These are phyloP conservation scores for Diaporthe ilicicola DNA, from an alignment of 2,329 filamentous ascomycete genomes.

Conservation along the genomic window DNA sequence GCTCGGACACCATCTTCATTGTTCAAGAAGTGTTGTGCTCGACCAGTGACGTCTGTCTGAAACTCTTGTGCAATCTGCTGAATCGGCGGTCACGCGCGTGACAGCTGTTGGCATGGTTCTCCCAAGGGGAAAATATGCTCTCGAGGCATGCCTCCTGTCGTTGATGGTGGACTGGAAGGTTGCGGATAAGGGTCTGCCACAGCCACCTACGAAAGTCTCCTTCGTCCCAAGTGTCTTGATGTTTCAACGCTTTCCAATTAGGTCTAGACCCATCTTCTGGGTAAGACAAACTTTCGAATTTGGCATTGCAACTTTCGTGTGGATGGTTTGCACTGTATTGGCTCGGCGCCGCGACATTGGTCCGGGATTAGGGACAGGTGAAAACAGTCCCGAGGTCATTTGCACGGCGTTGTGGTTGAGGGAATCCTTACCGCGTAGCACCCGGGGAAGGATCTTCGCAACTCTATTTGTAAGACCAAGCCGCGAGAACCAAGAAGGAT, in stretches of 20 bases:
- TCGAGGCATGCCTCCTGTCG: not conserved
- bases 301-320: not conserved
- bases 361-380: not conserved
- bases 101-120: not conserved
- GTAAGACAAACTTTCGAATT: conserved; percentile 10
- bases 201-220: not conserved
- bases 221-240: not conserved
- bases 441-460: conserved; percentile 4
- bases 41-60: not conserved
- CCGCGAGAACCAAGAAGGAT: not conserved
- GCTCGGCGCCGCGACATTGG: not conserved
- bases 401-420: not conserved
- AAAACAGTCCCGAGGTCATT: not conserved
- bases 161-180: not conserved
- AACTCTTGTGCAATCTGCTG: not conserved
- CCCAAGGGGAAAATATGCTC: conserved; percentile 9
- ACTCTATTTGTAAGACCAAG: not conserved
- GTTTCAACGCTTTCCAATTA: conserved; percentile 5
- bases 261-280: conserved; percentile 2
- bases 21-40: not conserved
- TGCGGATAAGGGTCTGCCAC: not conserved
- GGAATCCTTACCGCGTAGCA: not conserved
- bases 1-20: not conserved
- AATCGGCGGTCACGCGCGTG: not conserved
- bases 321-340: not conserved